Evolutionary conservation across 164 flowering plant species (phyloP), one percentile per base, ranked within the genome.

Genomic region (Aristolochia californica): DNA sequence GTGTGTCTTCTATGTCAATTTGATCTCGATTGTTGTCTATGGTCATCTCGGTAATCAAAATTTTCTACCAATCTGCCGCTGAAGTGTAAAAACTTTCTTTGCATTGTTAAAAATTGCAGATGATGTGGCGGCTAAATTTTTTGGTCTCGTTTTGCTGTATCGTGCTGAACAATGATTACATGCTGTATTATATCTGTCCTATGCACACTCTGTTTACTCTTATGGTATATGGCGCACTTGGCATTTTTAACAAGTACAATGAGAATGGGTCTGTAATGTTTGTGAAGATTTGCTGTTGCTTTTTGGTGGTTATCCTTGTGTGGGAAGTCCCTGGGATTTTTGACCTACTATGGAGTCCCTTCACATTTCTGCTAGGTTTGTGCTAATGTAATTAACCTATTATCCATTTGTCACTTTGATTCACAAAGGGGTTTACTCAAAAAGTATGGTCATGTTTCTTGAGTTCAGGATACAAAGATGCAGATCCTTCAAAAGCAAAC

Each of bases 91-190:
- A 26, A 17, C 13, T 8, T 23, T 16, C 40, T 23, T 24, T 54
- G n/a, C n/a, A 23, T 57, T 24, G 11, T 43, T 47, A 67, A n/a
- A n/a, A 47, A 27, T 27, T 81, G 90, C 85, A 89, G 98, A 89
- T 93, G 97, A 93, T 93, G 98, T 93, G 98, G 98, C 85, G 97
- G 62, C 86, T 93, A n/a, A 93, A 93, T 65, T 89, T 93, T 68
- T 79, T 85, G 62, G 98, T 93, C 65, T 77, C 81, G 53, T 83
- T 89, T 66, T 83, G 87, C 68, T 89, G 97, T 64, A 78, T 93
- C 68, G 77, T 89, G 67, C 89, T 93, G 44, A 85, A 83, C 73
- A 93, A 93, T 63, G 91, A 89, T 69, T 93, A 85, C 67, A 84
- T 85, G 85, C 67, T 93, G 54, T 93, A 93, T 67, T 93, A 89